A percentile compares a stretch with the other conserved stretches of the same genome.
These are phyloP conservation scores for Brettanomyces naardenensis DNA, from an alignment of 805 yeast species.

Conservation along the genomic window DNA sequence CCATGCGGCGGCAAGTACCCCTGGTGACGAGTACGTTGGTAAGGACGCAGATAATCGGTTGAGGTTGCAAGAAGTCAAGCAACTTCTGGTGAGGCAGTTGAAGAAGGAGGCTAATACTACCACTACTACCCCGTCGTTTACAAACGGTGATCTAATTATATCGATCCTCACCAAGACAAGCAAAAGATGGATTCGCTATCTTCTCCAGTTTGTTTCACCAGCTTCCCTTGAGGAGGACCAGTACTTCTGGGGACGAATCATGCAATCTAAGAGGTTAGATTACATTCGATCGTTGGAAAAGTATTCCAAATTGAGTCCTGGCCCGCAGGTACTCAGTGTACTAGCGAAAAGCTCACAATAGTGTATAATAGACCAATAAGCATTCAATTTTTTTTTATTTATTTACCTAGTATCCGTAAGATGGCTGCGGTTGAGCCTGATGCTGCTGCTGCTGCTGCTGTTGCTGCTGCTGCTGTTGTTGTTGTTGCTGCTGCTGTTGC, in stretches of 20 bases:
- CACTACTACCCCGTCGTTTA: constrained; percentile 2
- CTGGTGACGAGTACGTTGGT: neutral
- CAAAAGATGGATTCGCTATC: neutral
- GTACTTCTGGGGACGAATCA: constrained; percentile 14
- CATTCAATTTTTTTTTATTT: neutral
- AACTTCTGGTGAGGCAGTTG: neutral
- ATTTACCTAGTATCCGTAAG: constrained; percentile 5
- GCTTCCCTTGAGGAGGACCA: constrained; percentile 9
- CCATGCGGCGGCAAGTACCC: neutral
- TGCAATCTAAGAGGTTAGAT: constrained; percentile 10
- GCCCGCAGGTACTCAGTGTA: neutral
- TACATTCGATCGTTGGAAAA: constrained; percentile 6
- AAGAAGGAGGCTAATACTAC: neutral
- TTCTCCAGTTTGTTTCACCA: neutral
- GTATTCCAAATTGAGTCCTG: constrained; percentile 1
- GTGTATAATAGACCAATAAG: neutral
- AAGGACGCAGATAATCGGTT: neutral
- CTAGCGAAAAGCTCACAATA: constrained; percentile 1
- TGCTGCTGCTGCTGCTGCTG: constrained; percentile 1
- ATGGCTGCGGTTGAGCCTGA: constrained; percentile 4
- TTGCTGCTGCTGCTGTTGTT: constrained; percentile 9
- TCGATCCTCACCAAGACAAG: neutral
- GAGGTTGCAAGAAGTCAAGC: neutral
- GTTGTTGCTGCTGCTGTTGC: constrained; percentile 5
- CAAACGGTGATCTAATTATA: constrained; percentile 3